Conservation (phyloP, 495 filamentous ascomycete species). For the Xylaria castorea region DNA sequence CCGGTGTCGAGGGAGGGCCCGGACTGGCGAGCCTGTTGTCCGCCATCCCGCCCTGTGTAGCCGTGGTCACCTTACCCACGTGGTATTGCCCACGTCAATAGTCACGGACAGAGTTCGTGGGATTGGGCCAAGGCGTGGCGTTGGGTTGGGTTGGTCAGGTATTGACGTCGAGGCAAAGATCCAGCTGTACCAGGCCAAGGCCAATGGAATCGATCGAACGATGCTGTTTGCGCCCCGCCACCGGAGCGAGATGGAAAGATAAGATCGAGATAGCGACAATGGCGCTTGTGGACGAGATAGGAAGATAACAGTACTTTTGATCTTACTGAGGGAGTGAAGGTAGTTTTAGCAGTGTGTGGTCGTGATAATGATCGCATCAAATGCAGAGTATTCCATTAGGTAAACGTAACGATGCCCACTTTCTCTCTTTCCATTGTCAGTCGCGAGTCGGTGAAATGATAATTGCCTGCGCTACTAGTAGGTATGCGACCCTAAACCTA, state of each 20-base stretch:
- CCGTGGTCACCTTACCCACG: neutral
- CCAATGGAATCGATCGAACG: conserved; percentile 13
- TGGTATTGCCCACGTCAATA: neutral
- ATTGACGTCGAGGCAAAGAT: conserved; percentile 17
- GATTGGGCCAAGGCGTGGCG: conserved; percentile 1
- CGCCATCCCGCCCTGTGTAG: conserved; percentile 33
- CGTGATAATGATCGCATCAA: neutral
- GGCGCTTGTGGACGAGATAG: neutral
- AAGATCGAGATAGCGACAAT: conserved; percentile 5
- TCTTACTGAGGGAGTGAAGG: neutral
- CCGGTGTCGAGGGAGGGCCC: conserved; percentile 13
- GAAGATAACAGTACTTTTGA: neutral
- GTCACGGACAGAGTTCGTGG: neutral
- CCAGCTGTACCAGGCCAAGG: conserved; percentile 30
- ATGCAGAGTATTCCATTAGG: neutral
- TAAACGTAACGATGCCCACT: conserved; percentile 24
- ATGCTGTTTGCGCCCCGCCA: conserved; percentile 18
- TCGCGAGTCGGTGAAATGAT: conserved; percentile 21
- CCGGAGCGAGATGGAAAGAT: conserved; percentile 2
- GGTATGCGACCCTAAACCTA: neutral
- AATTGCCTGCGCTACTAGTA: neutral
- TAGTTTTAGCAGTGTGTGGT: neutral
- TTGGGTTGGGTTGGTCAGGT: conserved; percentile 10
- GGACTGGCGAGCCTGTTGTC: conserved; percentile 32
- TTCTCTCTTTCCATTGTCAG: conserved; percentile 11